Evolutionary conservation across 1,139 yeast genomes (phyloP).

Genomic region (Magnusiomyces suaveolens): DNA sequence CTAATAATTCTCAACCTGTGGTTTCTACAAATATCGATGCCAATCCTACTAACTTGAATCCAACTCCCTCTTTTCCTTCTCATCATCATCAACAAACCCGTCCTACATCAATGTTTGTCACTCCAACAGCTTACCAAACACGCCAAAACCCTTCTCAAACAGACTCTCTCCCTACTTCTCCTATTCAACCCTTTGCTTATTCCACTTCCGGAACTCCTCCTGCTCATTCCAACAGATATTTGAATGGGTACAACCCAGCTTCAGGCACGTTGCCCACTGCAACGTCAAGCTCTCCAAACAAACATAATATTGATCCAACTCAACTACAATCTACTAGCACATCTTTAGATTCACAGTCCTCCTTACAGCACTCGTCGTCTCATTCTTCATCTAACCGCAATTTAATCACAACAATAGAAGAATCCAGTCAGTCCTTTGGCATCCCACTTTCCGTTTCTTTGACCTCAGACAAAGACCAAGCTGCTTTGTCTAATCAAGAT

Average conservation of each 20-base stretch:
- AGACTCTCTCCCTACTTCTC: neutral
- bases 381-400: neutral
- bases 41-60: neutral
- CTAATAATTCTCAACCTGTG: neutral
- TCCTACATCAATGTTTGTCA: conserved; percentile 11
- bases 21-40: no score
- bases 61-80: neutral
- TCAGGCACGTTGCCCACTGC: no score
- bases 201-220: neutral
- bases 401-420: neutral
- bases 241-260: neutral
- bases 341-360: no score
- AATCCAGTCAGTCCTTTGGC: neutral
- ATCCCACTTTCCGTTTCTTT: neutral
- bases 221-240: neutral
- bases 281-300: no score
- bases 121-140: neutral
- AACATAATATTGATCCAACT: no score
- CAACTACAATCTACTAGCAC: no score
- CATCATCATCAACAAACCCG: conserved; percentile 6
- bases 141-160: neutral
- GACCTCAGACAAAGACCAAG: neutral
- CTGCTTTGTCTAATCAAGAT: no score
- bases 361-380: neutral
- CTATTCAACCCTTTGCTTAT: neutral